Conservation (phyloP, 345 rosid species). For the Eucalyptus cloeziana region DNA sequence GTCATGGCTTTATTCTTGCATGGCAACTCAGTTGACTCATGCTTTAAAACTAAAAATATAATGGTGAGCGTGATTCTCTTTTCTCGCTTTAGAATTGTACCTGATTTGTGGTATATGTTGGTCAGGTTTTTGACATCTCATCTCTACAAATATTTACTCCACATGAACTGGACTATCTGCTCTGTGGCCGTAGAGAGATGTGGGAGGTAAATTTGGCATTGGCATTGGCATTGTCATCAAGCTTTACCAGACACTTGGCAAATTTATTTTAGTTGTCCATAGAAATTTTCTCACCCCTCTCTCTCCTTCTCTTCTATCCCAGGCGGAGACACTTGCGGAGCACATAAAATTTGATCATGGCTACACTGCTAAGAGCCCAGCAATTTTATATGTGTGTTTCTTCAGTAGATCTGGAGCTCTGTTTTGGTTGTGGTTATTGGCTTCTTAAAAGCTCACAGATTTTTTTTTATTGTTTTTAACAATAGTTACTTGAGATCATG, state of each 20-base stretch:
- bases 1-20: background rate
- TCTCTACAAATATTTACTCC: conserved; percentile 93
- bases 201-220: conserved; percentile 61
- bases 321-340: conserved; percentile 84
- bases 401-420: background rate
- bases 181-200: conserved; percentile 95
- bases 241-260: background rate
- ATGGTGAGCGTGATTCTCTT: background rate
- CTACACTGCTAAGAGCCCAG: conserved; percentile 93
- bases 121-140: conserved; percentile 87
- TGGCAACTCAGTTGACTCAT: background rate
- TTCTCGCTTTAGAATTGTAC: background rate
- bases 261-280: background rate
- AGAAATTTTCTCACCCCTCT: background rate
- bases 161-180: conserved; percentile 77
- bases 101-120: background rate
- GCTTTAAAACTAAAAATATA: background rate
- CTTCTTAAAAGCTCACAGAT: background rate
- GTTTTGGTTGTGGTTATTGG: background rate
- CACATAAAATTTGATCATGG: conserved; percentile 99
- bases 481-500: conserved; percentile 91
- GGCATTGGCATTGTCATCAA: background rate
- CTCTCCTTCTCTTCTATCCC: conserved; percentile 1
- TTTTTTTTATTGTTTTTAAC: background rate
- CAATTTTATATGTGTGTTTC: conserved; percentile 56